Base-by-base conservation (phyloP, 179 eudicot species). In the Silene noctiflora region DNA sequence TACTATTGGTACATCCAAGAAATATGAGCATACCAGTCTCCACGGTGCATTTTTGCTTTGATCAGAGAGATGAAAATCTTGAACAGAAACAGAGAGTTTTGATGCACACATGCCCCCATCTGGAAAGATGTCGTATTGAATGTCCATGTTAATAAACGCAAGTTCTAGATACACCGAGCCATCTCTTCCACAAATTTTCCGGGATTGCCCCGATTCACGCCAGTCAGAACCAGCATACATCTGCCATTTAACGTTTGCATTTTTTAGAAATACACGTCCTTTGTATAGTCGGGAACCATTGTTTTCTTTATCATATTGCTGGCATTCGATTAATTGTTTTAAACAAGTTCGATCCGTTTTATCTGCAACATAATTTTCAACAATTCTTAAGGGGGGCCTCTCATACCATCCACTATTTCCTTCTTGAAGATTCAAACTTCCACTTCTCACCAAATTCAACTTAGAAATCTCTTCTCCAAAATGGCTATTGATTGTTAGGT, bases 151-250 rank as follows among this genome's bases (percentile, higher is more conserved):
- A 76, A 82, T 88, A 74, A 95, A 78, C 27, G 74, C 84, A 80
- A 95, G 89, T 80, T 95, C 99, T 69, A 95, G 82, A 70, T 90
- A 89, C 16, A 73, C 71, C 73, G 85, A 79, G 65, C 74, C 78
- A 84, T 90, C 93, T 83, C 96, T 89, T 74, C 88, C 89, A 82
- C 63, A 44, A 58, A 22, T 78, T 67, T 58, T 61, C 56, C 76
- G 78, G 83, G 86, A 79, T 72, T 81, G 75, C 56, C 76, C 82
- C 67, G 79, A 72, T 72, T 85, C 86, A 67, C 74, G 73, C 99
- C 99, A 95, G 82, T 91, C 97, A 77, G 93, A 91, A 76, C 99
- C 99, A 75, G 82, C 89, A 85, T 83, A 88, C 91, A 95, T 85
- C 79, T 80, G 80, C 99, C 99, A 95, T 53, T 70, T 80, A 24